Evolutionary conservation across 371 early-diverging fungal genomes (phyloP).

Genomic region (Aphelidium insulamus): DNA sequence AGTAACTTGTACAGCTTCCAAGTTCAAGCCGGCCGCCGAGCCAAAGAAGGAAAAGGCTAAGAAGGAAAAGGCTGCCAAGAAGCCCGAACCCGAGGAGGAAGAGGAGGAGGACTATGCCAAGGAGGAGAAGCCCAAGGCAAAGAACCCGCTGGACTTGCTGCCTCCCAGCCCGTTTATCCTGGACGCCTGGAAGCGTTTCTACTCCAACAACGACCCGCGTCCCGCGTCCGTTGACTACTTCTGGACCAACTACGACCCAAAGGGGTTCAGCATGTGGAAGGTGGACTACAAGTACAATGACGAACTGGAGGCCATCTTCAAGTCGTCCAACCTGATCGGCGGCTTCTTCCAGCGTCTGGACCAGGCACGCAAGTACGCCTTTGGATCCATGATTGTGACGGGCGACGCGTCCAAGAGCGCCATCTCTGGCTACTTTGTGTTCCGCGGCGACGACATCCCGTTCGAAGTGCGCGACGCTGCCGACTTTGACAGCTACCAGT

Average conservation of each 20-base stretch:
- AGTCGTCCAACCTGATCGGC: slow-evolving; percentile 70
- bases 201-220: slow-evolving; percentile 79
- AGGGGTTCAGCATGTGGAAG: slow-evolving; percentile 68
- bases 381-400: slow-evolving; percentile 62
- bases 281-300: slow-evolving; percentile 76
- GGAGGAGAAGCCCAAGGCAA: slow-evolving; percentile 62
- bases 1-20: slow-evolving; percentile 13
- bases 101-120: slow-evolving; percentile 28
- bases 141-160: slow-evolving; percentile 72
- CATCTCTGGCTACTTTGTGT: slow-evolving; percentile 80
- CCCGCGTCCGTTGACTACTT: slow-evolving; percentile 77
- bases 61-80: slow-evolving; percentile 8
- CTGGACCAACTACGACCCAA: slow-evolving; percentile 68
- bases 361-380: slow-evolving; percentile 82
- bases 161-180: slow-evolving; percentile 57
- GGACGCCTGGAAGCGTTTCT: slow-evolving; percentile 88
- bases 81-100: slow-evolving; percentile 15
- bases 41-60: slow-evolving; percentile 9
- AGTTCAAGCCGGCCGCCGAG: slow-evolving; percentile 17
- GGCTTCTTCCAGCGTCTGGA: slow-evolving; percentile 87
- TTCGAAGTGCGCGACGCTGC: slow-evolving; percentile 65
- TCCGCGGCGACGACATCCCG: slow-evolving; percentile 73
- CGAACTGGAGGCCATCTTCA: slow-evolving; percentile 54
- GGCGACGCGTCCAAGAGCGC: slow-evolving; percentile 72
- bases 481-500: slow-evolving; percentile 68